phyloP scores from a whole-genome alignment of 2,329 filamentous ascomycete genomes.

The Trichoderma atrobrunneum region DNA sequence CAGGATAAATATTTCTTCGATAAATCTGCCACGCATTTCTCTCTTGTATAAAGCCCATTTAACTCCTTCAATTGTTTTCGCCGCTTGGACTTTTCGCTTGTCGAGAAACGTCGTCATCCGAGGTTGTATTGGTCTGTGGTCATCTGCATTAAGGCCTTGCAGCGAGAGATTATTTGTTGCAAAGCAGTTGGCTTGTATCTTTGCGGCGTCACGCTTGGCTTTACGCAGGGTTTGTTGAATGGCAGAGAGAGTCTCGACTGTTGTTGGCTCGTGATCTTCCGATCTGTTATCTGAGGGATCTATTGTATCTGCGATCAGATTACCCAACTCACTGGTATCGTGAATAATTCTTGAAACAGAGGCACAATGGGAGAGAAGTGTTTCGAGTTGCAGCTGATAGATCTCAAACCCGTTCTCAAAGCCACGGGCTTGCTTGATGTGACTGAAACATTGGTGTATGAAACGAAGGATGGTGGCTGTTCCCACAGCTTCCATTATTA shows the following conservation, averaged over 20 bases:
- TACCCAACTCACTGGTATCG: neutral
- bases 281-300: neutral
- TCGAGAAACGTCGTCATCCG: neutral
- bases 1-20: neutral
- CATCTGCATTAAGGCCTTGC: neutral
- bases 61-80: neutral
- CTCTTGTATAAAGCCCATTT: slow-evolving; percentile 9
- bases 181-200: neutral
- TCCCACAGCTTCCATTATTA: neutral
- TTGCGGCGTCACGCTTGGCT: neutral
- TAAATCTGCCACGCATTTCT: neutral
- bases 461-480: neutral
- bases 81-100: neutral
- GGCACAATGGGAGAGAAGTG: neutral
- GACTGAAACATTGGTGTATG: neutral
- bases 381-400: neutral
- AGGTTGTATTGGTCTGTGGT: neutral
- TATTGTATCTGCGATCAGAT: too few species aligned
- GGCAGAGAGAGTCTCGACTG: neutral
- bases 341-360: neutral
- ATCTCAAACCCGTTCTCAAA: slow-evolving; percentile 3
- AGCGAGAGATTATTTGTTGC: neutral
- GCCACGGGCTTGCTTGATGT: neutral
- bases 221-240: neutral
- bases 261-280: neutral